These are phyloP conservation scores for Logfia minima DNA, from an alignment of 129 eudicot species.

Conservation along the genomic window DNA sequence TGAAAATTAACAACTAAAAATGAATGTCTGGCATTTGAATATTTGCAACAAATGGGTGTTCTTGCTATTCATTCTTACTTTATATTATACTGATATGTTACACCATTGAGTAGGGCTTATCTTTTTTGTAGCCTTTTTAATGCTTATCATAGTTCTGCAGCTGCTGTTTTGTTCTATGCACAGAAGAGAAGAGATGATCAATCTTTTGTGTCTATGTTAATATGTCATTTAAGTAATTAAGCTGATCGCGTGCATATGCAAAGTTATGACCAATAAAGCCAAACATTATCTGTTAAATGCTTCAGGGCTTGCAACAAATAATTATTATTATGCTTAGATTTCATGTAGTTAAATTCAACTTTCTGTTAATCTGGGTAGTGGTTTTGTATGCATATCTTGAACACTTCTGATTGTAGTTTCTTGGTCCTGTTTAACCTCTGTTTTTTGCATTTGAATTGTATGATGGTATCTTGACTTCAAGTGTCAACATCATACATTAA, in stretches of 20 bases:
- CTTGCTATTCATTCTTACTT: neutral
- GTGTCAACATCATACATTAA: neutral
- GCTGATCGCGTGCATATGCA: neutral
- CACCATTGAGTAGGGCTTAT: neutral
- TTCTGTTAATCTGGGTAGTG: neutral
- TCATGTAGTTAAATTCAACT: neutral
- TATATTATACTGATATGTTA: neutral
- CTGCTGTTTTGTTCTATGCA: neutral
- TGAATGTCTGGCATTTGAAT: neutral
- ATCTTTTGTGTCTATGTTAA: neutral
- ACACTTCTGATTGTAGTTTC: neutral
- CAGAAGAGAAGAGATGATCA: neutral
- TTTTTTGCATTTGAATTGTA: slow-evolving; percentile 3
- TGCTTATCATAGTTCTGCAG: neutral
- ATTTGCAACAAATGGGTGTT: neutral
- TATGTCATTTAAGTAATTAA: neutral
- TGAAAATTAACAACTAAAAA: neutral
- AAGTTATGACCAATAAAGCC: neutral
- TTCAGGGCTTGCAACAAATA: neutral
- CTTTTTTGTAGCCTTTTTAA: neutral
- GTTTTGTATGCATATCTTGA: neutral
- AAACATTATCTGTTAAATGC: slow-evolving; percentile 6
- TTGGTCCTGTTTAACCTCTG: neutral
- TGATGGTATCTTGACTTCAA: neutral
- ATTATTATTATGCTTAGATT: neutral